These are phyloP conservation scores for Trichoderma sp. DNA, from an alignment of 2,329 filamentous ascomycete species.

Conservation along the genomic window DNA sequence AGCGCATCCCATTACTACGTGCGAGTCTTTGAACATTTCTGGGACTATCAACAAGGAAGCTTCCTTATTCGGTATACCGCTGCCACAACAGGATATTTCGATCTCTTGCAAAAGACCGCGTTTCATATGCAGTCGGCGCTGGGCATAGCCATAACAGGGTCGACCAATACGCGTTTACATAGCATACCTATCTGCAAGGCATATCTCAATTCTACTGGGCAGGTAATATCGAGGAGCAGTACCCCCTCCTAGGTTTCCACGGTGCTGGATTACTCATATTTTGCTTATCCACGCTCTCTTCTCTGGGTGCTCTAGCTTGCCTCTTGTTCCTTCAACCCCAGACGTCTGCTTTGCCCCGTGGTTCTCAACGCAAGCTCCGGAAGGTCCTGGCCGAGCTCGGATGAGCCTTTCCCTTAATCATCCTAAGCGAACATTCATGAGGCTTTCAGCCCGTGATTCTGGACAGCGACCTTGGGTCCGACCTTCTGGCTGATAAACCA, in stretches of 20 bases:
- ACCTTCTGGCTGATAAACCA: neutral
- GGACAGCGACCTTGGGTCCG: neutral
- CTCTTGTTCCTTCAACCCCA: neutral
- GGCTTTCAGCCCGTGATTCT: conserved; percentile 1
- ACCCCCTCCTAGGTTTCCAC: neutral
- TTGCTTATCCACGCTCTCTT: neutral
- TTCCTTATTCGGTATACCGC: no score
- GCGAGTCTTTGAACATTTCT: no score
- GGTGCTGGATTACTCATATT: neutral
- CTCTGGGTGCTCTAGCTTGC: neutral
- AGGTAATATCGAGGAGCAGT: no score
- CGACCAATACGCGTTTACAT: no score
- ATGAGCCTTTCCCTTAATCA: neutral
- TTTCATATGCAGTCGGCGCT: no score
- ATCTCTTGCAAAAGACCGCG: no score
- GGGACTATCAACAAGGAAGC: no score
- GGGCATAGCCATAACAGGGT: no score
- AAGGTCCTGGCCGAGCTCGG: neutral
- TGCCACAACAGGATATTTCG: no score
- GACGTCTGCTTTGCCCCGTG: neutral
- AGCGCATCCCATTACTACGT: no score
- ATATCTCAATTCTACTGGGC: no score
- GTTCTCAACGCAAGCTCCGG: neutral
- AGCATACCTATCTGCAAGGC: no score
- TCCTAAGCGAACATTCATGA: conserved; percentile 4